Percentiles rank a stretch among this genome's conserved stretches.
These are phyloP conservation scores for Silene conica DNA, from an alignment of 148 eudicot species.

Conservation along the genomic window DNA sequence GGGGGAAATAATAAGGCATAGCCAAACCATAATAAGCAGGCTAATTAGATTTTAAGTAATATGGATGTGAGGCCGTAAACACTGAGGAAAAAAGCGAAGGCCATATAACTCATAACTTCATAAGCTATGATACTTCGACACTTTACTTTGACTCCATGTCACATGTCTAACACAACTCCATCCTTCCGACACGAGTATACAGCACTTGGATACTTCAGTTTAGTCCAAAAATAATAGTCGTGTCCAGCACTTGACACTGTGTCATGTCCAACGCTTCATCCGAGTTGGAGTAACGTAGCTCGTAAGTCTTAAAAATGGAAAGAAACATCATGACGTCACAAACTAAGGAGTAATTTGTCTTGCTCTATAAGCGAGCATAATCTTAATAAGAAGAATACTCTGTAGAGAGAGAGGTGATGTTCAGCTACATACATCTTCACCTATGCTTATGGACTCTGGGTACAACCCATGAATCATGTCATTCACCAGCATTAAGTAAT, in stretches of 20 bases:
- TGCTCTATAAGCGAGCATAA: neutral
- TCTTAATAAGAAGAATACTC: neutral
- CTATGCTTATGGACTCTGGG: conserved; percentile 78
- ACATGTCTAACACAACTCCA: neutral
- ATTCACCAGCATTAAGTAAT: conserved; percentile 94
- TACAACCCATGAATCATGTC: conserved; percentile 91
- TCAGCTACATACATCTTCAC: conserved; percentile 81
- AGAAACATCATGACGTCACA: neutral
- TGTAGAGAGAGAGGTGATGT: neutral
- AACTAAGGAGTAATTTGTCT: neutral
- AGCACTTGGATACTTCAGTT: neutral
- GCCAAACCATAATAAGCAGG: neutral
- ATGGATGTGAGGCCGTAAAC: neutral
- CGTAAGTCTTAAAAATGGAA: neutral
- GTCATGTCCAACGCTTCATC: neutral
- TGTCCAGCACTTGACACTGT: neutral
- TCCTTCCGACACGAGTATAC: neutral
- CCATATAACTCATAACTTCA: neutral
- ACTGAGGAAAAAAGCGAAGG: neutral
- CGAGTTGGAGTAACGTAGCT: neutral
- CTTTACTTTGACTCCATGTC: neutral
- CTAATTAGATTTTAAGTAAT: neutral
- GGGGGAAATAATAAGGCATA: neutral
- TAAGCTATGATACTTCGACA: neutral
- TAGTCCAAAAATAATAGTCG: neutral